phyloP scores from a whole-genome alignment of 495 filamentous ascomycete genomes.

The Evansstolkia leycettana region DNA sequence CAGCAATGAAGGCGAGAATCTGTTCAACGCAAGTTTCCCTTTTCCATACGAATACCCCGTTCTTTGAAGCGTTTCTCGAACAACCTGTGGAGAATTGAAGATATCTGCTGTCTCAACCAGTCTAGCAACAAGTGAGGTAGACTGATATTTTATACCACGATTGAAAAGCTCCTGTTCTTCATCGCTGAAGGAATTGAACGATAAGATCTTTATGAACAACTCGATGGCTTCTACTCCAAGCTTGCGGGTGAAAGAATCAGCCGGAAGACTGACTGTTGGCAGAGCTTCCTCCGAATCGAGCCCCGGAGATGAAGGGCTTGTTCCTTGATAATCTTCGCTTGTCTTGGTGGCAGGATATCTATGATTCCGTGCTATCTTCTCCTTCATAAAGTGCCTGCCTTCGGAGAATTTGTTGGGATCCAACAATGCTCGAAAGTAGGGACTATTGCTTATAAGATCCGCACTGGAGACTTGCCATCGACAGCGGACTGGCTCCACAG shows the following conservation, averaged over 20 bases:
- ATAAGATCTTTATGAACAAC: slow-evolving; percentile 25
- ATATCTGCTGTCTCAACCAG: slow-evolving; percentile 25
- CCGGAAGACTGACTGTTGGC: slow-evolving; percentile 19
- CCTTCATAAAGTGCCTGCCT: slow-evolving; percentile 21
- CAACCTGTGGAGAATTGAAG: slow-evolving; percentile 20
- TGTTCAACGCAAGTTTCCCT: slow-evolving; percentile 10
- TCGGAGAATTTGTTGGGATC: slow-evolving; percentile 37
- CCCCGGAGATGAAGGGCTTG: neutral
- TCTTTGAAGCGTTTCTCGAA: slow-evolving; percentile 9
- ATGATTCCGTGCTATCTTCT: neutral
- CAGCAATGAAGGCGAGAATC: slow-evolving; percentile 15
- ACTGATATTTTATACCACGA: slow-evolving; percentile 13
- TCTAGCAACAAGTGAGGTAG: slow-evolving; percentile 19
- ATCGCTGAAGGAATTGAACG: slow-evolving; percentile 13
- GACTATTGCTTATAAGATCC: slow-evolving; percentile 19
- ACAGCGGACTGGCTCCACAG: slow-evolving; percentile 3
- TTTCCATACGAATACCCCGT: slow-evolving; percentile 20
- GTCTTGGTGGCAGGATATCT: neutral
- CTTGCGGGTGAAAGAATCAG: slow-evolving; percentile 8
- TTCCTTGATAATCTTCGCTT: neutral
- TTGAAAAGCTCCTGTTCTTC: slow-evolving; percentile 11
- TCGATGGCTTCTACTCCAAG: slow-evolving; percentile 25
- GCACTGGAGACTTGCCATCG: slow-evolving; percentile 27
- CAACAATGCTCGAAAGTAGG: slow-evolving; percentile 34
- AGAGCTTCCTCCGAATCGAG: slow-evolving; percentile 2